Evolutionary conservation across 2,329 filamentous ascomycete species (phyloP).

Genomic region (Neonectria coccinea): DNA sequence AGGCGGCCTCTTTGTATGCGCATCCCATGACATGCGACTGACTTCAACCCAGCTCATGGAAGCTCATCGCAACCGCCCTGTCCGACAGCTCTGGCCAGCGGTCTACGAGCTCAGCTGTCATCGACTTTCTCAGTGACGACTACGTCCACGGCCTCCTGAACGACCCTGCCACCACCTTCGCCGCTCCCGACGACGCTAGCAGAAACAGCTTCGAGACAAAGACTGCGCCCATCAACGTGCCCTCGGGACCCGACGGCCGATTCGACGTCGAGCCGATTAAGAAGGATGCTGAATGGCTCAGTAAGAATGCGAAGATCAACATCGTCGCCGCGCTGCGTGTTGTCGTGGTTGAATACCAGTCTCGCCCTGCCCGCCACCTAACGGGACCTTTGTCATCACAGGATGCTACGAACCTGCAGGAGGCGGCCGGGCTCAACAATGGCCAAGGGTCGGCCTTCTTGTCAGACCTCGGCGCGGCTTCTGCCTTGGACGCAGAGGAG

Average conservation of each 20-base stretch:
- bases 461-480: slow-evolving; percentile 61
- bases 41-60: slow-evolving; percentile 66
- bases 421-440: slow-evolving; percentile 75
- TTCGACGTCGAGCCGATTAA: slow-evolving; percentile 85
- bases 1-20: slow-evolving; percentile 26
- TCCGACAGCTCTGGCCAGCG: slow-evolving; percentile 68
- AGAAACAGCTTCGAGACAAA: slow-evolving; percentile 83
- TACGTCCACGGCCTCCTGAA: slow-evolving; percentile 76
- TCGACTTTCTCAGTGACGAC: slow-evolving; percentile 77
- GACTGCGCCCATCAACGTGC: slow-evolving; percentile 87
- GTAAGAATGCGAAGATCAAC: slow-evolving; percentile 80
- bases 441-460: slow-evolving; percentile 68
- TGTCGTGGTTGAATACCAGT: slow-evolving; percentile 85
- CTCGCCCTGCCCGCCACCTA: slow-evolving; percentile 78
- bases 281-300: slow-evolving; percentile 87
- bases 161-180: slow-evolving; percentile 76
- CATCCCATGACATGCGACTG: slow-evolving; percentile 37
- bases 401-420: slow-evolving; percentile 80
- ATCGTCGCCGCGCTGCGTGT: slow-evolving; percentile 85
- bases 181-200: slow-evolving; percentile 69
- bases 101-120: slow-evolving; percentile 66
- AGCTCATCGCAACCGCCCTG: slow-evolving; percentile 67
- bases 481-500: slow-evolving; percentile 64
- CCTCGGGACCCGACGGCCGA: slow-evolving; percentile 72
- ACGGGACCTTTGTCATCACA: slow-evolving; percentile 79